A percentile compares a stretch with the other conserved stretches of the same genome.
These are phyloP conservation scores for Arachnomyces sp. DNA, from an alignment of 2,329 filamentous ascomycete species.

Conservation along the genomic window DNA sequence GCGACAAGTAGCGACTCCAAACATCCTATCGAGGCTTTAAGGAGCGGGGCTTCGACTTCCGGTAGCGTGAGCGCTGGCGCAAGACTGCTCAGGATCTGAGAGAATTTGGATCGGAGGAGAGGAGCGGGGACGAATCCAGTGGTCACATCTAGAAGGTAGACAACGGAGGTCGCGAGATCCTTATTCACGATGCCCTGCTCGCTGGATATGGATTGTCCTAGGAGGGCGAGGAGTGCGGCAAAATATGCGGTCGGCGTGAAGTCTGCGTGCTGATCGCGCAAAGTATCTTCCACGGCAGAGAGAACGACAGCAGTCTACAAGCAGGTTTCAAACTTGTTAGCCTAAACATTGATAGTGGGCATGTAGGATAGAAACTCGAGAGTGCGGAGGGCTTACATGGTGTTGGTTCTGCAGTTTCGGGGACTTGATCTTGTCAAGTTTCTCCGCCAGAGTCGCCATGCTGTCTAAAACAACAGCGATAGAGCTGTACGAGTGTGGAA, in stretches of 20 bases:
- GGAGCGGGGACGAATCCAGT: slow-evolving; percentile 76
- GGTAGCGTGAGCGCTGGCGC: slow-evolving; percentile 72
- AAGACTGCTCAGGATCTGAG: slow-evolving; percentile 78
- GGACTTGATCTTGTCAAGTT: slow-evolving; percentile 93
- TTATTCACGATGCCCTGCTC: slow-evolving; percentile 62
- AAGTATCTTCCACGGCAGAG: slow-evolving; percentile 82
- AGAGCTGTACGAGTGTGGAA: too few species aligned
- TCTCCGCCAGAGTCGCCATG: slow-evolving; percentile 67
- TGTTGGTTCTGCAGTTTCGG: slow-evolving; percentile 94
- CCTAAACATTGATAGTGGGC: slow-evolving; percentile 7
- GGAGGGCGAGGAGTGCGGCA: slow-evolving; percentile 80
- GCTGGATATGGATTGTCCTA: slow-evolving; percentile 63
- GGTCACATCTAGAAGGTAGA: slow-evolving; percentile 91
- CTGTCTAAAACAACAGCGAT: slow-evolving; percentile 17
- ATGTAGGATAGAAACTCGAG: slow-evolving; percentile 7
- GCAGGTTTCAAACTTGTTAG: slow-evolving; percentile 13
- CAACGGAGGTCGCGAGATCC: slow-evolving; percentile 73
- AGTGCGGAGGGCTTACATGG: slow-evolving; percentile 52
- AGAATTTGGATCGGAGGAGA: slow-evolving; percentile 88
- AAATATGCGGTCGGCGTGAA: slow-evolving; percentile 88
- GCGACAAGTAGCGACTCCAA: slow-evolving; percentile 84
- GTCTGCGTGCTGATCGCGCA: slow-evolving; percentile 77
- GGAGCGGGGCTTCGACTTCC: slow-evolving; percentile 76
- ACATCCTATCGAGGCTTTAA: slow-evolving; percentile 83
- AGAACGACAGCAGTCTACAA: slow-evolving; percentile 73